Conservation (phyloP, 2,329 filamentous ascomycete species). For the Aspergillus sclerotialis region DNA sequence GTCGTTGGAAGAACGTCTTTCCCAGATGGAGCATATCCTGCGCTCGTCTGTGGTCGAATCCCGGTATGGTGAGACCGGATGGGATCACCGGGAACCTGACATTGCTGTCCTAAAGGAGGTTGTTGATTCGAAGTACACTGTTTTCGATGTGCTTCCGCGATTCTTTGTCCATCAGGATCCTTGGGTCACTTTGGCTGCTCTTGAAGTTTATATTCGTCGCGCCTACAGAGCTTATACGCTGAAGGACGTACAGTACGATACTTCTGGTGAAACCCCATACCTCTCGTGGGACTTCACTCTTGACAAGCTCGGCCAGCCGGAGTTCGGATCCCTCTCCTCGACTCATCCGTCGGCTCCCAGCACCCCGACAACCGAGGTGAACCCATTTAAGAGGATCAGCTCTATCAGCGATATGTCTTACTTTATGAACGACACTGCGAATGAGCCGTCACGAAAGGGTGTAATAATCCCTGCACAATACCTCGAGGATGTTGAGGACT, state of each 20-base stretch:
- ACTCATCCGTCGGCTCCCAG: conserved; percentile 78
- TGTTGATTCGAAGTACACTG: conserved; percentile 96
- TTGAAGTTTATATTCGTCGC: conserved; percentile 93
- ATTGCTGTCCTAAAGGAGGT: conserved; percentile 92
- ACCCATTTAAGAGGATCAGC: conserved; percentile 72
- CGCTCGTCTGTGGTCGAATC: conserved; percentile 93
- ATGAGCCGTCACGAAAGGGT: conserved; percentile 81
- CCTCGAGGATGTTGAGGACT: conserved; percentile 87
- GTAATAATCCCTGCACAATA: conserved; percentile 91
- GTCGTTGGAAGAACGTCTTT: conserved; percentile 86
- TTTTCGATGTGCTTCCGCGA: conserved; percentile 88
- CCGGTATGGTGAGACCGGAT: conserved; percentile 93
- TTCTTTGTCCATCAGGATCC: conserved; percentile 94
- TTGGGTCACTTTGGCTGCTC: conserved; percentile 86
- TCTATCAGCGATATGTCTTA: conserved; percentile 98
- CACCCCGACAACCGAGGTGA: conserved; percentile 57
- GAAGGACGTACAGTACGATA: conserved; percentile 81
- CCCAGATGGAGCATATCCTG: conserved; percentile 98
- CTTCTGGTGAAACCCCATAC: conserved; percentile 61
- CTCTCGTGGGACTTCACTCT: conserved; percentile 95
- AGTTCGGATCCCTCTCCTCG: conserved; percentile 72
- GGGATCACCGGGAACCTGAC: conserved; percentile 90
- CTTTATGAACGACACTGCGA: conserved; percentile 58
- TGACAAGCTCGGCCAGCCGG: conserved; percentile 84
- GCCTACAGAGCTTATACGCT: conserved; percentile 94